These are phyloP conservation scores for Hypericum androsaemum DNA, from an alignment of 345 rosid species.

Conservation along the genomic window DNA sequence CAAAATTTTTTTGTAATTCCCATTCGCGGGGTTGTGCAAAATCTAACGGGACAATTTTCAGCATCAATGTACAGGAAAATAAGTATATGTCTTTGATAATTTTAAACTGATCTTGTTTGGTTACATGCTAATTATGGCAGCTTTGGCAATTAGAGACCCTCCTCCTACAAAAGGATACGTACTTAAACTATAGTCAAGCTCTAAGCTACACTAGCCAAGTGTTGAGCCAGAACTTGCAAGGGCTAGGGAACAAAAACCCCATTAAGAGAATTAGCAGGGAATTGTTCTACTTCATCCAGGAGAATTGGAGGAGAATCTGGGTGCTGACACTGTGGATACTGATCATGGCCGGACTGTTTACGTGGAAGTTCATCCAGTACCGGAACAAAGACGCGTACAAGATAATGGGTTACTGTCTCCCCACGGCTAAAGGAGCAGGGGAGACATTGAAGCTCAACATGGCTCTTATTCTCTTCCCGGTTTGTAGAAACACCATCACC, in stretches of 20 bases:
- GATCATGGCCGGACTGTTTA: constrained; percentile 74
- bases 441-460: constrained; percentile 91
- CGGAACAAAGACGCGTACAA: constrained; percentile 55
- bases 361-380: constrained; percentile 85
- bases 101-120: constrained; percentile 2
- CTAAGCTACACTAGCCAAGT: constrained; percentile 98
- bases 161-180: constrained; percentile 92
- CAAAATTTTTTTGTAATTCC: too few species aligned
- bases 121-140: constrained; percentile 29
- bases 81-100: too few species aligned
- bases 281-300: constrained; percentile 52
- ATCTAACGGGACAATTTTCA: too few species aligned
- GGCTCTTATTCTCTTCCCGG: constrained; percentile 94
- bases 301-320: constrained; percentile 96
- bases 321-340: constrained; percentile 62
- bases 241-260: constrained; percentile 47
- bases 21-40: too few species aligned
- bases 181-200: constrained; percentile 88
- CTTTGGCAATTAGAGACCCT: constrained; percentile 98
- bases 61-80: too few species aligned
- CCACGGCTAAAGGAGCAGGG: constrained; percentile 93
- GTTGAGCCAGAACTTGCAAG: constrained; percentile 92
- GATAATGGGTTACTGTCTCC: constrained; percentile 89
- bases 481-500: constrained; percentile 88
- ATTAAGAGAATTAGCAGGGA: constrained; percentile 48